Conservation (phyloP, 176 grass and related monocot genomes). For the Cenchrus americanus region DNA sequence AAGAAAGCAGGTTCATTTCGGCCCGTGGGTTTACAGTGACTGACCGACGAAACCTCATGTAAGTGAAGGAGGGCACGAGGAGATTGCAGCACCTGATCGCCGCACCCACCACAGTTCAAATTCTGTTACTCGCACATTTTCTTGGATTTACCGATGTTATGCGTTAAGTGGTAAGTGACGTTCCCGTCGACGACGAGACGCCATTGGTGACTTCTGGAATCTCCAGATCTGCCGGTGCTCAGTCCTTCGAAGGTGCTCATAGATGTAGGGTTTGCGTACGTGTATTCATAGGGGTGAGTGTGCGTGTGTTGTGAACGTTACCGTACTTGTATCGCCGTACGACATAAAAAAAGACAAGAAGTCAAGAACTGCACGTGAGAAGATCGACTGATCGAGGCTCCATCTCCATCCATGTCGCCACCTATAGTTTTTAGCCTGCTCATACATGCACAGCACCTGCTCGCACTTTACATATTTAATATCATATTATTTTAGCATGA, state of each 20-base stretch:
- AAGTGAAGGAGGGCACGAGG: background rate
- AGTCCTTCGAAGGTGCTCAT: too few species aligned
- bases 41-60: background rate
- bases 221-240: too few species aligned
- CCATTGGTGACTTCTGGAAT: too few species aligned
- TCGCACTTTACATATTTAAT: background rate
- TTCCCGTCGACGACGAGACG: too few species aligned
- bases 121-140: too few species aligned
- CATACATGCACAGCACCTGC: background rate
- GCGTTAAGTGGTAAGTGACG: too few species aligned
- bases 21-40: background rate
- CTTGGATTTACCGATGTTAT: too few species aligned
- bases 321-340: too few species aligned
- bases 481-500: background rate
- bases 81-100: background rate
- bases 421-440: background rate
- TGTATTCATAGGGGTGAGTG: too few species aligned
- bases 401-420: constrained; percentile 13
- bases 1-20: background rate
- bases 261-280: too few species aligned
- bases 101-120: too few species aligned
- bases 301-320: too few species aligned
- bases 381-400: background rate
- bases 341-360: background rate
- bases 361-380: background rate